These are phyloP conservation scores for Xerophyta viscosa DNA, from an alignment of 106 monocot species.

Conservation along the genomic window DNA sequence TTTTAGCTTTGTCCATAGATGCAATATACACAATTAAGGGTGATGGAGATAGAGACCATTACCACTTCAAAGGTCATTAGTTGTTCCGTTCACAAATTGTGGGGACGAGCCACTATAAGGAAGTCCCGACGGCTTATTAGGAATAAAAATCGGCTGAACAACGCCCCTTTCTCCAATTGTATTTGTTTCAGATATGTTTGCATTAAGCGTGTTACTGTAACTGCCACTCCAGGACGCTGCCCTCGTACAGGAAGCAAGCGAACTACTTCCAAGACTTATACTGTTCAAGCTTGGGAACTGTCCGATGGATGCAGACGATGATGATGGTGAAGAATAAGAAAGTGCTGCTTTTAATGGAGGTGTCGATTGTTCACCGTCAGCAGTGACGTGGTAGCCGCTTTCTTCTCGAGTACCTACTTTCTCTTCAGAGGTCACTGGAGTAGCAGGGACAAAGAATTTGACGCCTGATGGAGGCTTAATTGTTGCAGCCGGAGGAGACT, in stretches of 20 bases:
- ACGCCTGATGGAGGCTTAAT: slow-evolving; percentile 45
- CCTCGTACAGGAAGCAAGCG: slow-evolving; percentile 21
- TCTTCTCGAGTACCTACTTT: slow-evolving; percentile 15
- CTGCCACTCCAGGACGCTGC: slow-evolving; percentile 73
- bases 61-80: slow-evolving; percentile 36
- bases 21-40: too few species aligned
- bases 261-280: slow-evolving; percentile 15
- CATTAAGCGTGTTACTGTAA: slow-evolving; percentile 13
- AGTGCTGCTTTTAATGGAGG: slow-evolving; percentile 15
- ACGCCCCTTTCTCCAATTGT: slow-evolving; percentile 1
- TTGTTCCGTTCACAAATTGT: slow-evolving; percentile 15
- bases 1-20: too few species aligned
- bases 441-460: slow-evolving; percentile 68
- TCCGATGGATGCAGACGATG: slow-evolving; percentile 30
- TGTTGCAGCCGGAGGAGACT: slow-evolving; percentile 42
- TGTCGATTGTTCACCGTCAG: slow-evolving; percentile 18
- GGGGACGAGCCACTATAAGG: slow-evolving; percentile 8
- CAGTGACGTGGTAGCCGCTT: slow-evolving; percentile 10
- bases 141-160: slow-evolving; percentile 6
- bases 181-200: slow-evolving; percentile 2
- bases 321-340: slow-evolving; percentile 21
- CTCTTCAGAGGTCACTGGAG: slow-evolving; percentile 24
- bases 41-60: too few species aligned
- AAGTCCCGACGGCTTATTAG: slow-evolving; percentile 6
- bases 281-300: slow-evolving; percentile 76